These are phyloP conservation scores for Allodekkera sacchari DNA, from an alignment of 805 yeast species.

Conservation along the genomic window DNA sequence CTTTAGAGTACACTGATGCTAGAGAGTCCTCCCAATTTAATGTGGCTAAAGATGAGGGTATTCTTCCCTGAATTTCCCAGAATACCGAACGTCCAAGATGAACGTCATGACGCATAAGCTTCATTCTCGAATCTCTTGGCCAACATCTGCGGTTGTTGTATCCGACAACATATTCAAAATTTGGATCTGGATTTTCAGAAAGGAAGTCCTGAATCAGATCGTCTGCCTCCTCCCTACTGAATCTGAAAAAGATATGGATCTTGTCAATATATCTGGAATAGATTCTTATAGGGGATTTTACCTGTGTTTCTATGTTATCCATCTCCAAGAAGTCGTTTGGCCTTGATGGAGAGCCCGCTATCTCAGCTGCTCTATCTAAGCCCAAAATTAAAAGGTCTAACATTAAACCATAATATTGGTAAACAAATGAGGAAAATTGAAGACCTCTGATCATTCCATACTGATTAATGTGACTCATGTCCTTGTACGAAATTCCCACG, in stretches of 20 bases:
- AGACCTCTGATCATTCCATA: conserved; percentile 84
- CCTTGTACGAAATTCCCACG: conserved; percentile 74
- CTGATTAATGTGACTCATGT: conserved; percentile 89
- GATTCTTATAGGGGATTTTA: conserved; percentile 64
- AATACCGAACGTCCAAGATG: conserved; percentile 85
- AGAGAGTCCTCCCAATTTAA: conserved; percentile 73
- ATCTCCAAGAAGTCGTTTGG: conserved; percentile 81
- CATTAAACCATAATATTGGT: conserved; percentile 83
- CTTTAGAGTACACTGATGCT: conserved; percentile 84
- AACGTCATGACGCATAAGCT: conserved; percentile 83
- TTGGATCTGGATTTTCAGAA: conserved; percentile 86
- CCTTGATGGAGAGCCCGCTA: conserved; percentile 67
- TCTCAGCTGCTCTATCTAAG: conserved; percentile 72
- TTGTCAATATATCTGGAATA: conserved; percentile 81
- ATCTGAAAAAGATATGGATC: conserved; percentile 70
- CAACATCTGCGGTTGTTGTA: conserved; percentile 87
- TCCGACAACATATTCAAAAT: conserved; percentile 76
- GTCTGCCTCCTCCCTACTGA: conserved; percentile 62
- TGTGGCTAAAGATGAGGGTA: conserved; percentile 68
- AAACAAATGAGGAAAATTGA: conserved; percentile 82
- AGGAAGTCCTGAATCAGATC: conserved; percentile 70
- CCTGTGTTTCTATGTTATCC: conserved; percentile 48
- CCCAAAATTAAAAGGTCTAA: conserved; percentile 80
- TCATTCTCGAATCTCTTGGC: conserved; percentile 92
- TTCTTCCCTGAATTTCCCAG: conserved; percentile 78